phyloP scores from a whole-genome alignment of 345 rosid species.

The Lumnitzera racemosa region DNA sequence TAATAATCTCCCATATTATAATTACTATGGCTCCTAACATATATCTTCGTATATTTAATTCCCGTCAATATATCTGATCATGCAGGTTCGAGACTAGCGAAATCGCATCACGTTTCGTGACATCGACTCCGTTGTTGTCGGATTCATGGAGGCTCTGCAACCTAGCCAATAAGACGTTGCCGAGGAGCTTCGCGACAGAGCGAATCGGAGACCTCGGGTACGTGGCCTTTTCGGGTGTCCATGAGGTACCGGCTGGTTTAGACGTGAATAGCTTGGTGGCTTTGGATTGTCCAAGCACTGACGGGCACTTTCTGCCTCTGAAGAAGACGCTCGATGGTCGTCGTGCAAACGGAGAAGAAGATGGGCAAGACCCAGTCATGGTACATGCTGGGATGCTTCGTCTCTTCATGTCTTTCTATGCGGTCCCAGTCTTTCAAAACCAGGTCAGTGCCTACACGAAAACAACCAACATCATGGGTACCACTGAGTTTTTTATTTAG shows the following conservation, averaged over 20 bases:
- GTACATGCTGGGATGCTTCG: slow-evolving; percentile 37
- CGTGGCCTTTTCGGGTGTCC: slow-evolving; percentile 38
- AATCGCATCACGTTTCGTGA: slow-evolving; percentile 44
- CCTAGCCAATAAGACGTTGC: slow-evolving; percentile 13
- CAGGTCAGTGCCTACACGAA: slow-evolving; percentile 31
- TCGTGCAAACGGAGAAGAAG: slow-evolving; percentile 18
- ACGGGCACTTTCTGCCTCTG: slow-evolving; percentile 23
- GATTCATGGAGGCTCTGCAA: slow-evolving; percentile 67
- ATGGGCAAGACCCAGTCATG: slow-evolving; percentile 41
- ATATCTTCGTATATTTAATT: neutral
- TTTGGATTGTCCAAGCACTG: neutral
- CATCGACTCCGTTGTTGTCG: slow-evolving; percentile 39
- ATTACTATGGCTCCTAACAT: neutral
- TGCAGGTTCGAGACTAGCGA: slow-evolving; percentile 72
- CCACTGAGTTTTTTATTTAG: too few relatives aligned
- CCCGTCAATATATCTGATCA: too few relatives aligned
- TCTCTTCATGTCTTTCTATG: slow-evolving; percentile 23
- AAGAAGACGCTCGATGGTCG: too few relatives aligned
- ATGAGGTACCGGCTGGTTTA: neutral
- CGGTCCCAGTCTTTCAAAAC: slow-evolving; percentile 11
- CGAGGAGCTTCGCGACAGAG: slow-evolving; percentile 17
- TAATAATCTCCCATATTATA: neutral
- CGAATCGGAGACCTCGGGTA: slow-evolving; percentile 34
- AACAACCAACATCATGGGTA: too few relatives aligned
- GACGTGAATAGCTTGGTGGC: slow-evolving; percentile 1